These are phyloP conservation scores for Gymnopilus junonius DNA, from an alignment of 768 basidiomycete genomes.

Conservation along the genomic window DNA sequence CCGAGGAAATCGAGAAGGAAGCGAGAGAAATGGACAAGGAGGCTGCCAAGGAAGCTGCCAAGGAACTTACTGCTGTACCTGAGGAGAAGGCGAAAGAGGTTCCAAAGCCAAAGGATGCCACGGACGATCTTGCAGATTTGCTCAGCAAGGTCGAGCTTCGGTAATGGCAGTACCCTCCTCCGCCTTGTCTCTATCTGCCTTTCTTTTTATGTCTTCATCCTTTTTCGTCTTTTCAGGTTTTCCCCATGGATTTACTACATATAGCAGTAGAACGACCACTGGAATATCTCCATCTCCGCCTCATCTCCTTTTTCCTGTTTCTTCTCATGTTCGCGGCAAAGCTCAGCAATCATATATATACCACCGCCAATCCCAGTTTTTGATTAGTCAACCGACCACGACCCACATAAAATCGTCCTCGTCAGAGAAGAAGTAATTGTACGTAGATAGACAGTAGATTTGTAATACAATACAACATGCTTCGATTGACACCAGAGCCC, in stretches of 20 bases:
- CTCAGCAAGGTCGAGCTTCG: slow-evolving; percentile 65
- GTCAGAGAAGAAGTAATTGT: background rate
- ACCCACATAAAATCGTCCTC: background rate
- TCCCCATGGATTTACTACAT: background rate
- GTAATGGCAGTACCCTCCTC: background rate
- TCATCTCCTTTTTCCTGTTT: background rate
- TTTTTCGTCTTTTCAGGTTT: background rate
- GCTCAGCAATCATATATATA: slow-evolving; percentile 10
- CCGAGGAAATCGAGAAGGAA: slow-evolving; percentile 37
- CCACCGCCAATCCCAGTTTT: slow-evolving; percentile 4
- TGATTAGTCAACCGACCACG: background rate
- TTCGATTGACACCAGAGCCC: no score
- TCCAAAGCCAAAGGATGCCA: background rate
- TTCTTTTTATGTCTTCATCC: background rate
- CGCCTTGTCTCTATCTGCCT: no score
- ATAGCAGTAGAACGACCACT: no score
- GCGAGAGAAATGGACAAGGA: slow-evolving; percentile 20
- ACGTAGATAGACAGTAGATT: background rate
- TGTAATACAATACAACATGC: background rate
- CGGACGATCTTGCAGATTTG: slow-evolving; percentile 55
- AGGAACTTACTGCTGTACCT: background rate
- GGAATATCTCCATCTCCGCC: background rate
- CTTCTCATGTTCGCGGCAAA: background rate
- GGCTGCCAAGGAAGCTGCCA: background rate
- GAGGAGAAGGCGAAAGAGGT: background rate